Conservation (phyloP, 352 stramenopile genomes). For the Phytophthora chlamydospora region DNA sequence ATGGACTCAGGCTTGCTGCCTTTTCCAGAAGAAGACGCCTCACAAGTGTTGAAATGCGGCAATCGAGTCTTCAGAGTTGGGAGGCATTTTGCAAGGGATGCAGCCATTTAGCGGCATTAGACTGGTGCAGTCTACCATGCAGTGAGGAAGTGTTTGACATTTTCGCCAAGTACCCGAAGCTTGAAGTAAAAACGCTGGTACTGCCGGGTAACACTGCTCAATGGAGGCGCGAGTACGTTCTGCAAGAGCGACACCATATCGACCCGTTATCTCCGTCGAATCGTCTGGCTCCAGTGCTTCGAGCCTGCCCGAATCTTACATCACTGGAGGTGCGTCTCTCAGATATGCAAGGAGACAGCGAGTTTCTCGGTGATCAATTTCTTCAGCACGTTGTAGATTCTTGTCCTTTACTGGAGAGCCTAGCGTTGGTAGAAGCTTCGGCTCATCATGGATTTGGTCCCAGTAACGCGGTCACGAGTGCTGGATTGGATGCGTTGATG, state of each 20-base stretch:
- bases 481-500: constrained; percentile 19
- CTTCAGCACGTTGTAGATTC: constrained; percentile 14
- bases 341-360: constrained; percentile 29
- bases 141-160: constrained; percentile 39
- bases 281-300: constrained; percentile 26
- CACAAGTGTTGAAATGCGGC: constrained; percentile 34
- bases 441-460: constrained; percentile 34
- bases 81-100: constrained; percentile 37
- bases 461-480: constrained; percentile 32
- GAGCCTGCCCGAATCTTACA: constrained; percentile 29
- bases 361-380: constrained; percentile 37
- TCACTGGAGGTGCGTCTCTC: constrained; percentile 33
- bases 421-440: constrained; percentile 28
- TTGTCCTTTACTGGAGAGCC: constrained; percentile 23
- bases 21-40: constrained; percentile 32
- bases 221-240: constrained; percentile 42
- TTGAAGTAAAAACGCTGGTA: constrained; percentile 18
- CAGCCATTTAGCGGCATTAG: constrained; percentile 22
- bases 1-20: constrained; percentile 34
- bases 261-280: constrained; percentile 27
- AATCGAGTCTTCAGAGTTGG: constrained; percentile 33
- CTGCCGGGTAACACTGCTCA: constrained; percentile 41
- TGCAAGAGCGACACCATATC: constrained; percentile 31
- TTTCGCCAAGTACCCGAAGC: constrained; percentile 32
- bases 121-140: constrained; percentile 47